These are phyloP conservation scores for Fusarium temperatum DNA, from an alignment of 2,329 filamentous ascomycete species.

Conservation along the genomic window DNA sequence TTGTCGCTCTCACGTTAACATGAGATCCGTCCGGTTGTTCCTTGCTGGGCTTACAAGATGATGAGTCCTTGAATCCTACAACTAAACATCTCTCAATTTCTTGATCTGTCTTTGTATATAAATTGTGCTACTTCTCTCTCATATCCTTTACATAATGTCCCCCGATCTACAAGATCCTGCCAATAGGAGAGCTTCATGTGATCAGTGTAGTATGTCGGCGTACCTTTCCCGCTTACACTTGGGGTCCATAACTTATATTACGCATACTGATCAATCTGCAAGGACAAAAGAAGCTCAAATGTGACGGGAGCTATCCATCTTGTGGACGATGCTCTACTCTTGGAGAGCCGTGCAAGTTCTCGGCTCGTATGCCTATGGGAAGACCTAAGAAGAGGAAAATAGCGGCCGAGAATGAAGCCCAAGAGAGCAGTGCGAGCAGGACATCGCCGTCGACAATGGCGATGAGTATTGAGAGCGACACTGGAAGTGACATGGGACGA, in stretches of 20 bases:
- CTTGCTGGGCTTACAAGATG: constrained; percentile 18
- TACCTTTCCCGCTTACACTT: constrained; percentile 4
- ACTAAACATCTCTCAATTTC: not conserved
- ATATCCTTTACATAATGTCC: not conserved
- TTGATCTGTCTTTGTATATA: not conserved
- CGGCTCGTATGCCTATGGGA: constrained; percentile 39
- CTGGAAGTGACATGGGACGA: constrained; percentile 7
- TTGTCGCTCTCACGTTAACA: not conserved
- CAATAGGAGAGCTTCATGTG: constrained; percentile 40
- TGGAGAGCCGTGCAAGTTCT: constrained; percentile 34
- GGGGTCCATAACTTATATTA: not conserved
- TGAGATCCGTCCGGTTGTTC: not conserved
- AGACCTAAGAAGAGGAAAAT: constrained; percentile 40
- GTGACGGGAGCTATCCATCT: constrained; percentile 35
- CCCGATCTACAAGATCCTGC: constrained; percentile 16
- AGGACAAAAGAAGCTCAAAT: constrained; percentile 43
- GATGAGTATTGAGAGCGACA: constrained; percentile 9
- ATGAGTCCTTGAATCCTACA: constrained; percentile 9
- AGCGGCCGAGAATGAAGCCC: not conserved
- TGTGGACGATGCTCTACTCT: constrained; percentile 31
- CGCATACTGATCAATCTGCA: constrained; percentile 7
- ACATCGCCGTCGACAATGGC: constrained; percentile 14
- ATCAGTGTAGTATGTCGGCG: constrained; percentile 37
- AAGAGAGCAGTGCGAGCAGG: constrained; percentile 9
- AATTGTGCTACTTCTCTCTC: no score